A percentile compares a stretch with the other conserved stretches of the same genome.
Conservation (phyloP, 1,284 basidiomycete species). For the Uromyces viciae-fabae region DNA sequence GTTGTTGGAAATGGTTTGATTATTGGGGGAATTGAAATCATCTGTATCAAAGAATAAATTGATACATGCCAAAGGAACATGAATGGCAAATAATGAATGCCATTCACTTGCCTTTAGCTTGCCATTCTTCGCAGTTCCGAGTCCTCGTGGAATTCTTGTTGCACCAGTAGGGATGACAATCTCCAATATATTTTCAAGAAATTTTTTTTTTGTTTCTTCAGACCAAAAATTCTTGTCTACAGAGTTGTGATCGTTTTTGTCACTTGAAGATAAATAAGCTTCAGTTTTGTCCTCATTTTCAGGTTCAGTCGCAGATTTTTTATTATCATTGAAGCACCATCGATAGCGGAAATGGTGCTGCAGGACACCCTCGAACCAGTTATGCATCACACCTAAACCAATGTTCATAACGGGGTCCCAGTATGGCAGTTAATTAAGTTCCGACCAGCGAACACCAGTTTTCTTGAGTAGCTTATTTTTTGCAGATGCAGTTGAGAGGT, state of each 20-base stretch:
- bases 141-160: background rate
- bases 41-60: conserved; percentile 15
- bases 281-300: background rate
- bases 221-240: background rate
- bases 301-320: background rate
- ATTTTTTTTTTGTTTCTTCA: background rate
- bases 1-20: background rate
- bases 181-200: background rate
- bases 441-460: conserved; percentile 21
- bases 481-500: background rate
- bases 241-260: background rate
- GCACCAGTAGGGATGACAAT: background rate
- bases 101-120: conserved; percentile 23
- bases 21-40: background rate
- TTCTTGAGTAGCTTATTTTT: background rate
- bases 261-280: background rate
- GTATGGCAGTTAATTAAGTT: conserved; percentile 25
- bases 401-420: conserved; percentile 36
- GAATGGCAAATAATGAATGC: background rate
- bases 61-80: conserved; percentile 31
- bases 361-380: conserved; percentile 31
- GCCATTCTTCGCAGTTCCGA: conserved; percentile 5
- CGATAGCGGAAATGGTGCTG: conserved; percentile 14
- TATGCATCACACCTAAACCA: conserved; percentile 18
- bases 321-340: conserved; percentile 13